Evolutionary conservation across 225 moss, liverwort and hornwort species (phyloP).

Genomic region (Anthoceros angustus): DNA sequence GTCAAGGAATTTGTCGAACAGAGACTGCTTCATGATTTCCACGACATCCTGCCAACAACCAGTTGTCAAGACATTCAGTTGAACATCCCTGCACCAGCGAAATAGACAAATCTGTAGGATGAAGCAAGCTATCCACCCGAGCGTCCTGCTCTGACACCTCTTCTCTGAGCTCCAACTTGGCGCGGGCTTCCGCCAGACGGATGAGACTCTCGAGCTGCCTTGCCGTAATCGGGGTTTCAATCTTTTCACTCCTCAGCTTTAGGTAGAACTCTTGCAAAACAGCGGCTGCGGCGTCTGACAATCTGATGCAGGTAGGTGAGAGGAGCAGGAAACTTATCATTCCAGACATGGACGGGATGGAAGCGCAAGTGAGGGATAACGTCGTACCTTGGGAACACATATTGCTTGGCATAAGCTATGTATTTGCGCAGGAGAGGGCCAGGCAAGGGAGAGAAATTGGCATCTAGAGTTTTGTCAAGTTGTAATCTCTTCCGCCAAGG

Average conservation of each 20-base stretch:
- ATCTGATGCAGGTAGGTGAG: slow-evolving; percentile 19
- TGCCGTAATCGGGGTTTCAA: slow-evolving; percentile 72
- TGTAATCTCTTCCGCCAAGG: slow-evolving; percentile 59
- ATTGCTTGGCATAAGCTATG: slow-evolving; percentile 76
- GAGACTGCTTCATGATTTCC: slow-evolving; percentile 94
- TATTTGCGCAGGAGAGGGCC: slow-evolving; percentile 76
- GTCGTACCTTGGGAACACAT: slow-evolving; percentile 69
- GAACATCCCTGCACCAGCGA: background rate
- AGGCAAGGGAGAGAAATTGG: slow-evolving; percentile 61
- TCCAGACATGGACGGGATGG: background rate
- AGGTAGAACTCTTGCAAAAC: slow-evolving; percentile 90
- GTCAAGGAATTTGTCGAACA: slow-evolving; percentile 79
- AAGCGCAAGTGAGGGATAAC: background rate
- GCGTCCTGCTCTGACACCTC: slow-evolving; percentile 88
- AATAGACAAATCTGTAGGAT: background rate
- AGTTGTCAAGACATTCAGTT: background rate
- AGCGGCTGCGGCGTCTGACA: slow-evolving; percentile 70
- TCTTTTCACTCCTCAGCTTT: slow-evolving; percentile 58
- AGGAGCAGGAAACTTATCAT: background rate
- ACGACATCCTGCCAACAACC: slow-evolving; percentile 64
- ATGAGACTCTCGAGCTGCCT: slow-evolving; percentile 95
- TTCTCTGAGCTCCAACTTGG: slow-evolving; percentile 85
- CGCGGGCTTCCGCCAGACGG: slow-evolving; percentile 88
- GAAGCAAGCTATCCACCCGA: slow-evolving; percentile 21
- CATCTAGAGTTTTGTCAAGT: slow-evolving; percentile 51